phyloP scores from a whole-genome alignment of 371 early-diverging fungal species.

The Mortierella sp. region DNA sequence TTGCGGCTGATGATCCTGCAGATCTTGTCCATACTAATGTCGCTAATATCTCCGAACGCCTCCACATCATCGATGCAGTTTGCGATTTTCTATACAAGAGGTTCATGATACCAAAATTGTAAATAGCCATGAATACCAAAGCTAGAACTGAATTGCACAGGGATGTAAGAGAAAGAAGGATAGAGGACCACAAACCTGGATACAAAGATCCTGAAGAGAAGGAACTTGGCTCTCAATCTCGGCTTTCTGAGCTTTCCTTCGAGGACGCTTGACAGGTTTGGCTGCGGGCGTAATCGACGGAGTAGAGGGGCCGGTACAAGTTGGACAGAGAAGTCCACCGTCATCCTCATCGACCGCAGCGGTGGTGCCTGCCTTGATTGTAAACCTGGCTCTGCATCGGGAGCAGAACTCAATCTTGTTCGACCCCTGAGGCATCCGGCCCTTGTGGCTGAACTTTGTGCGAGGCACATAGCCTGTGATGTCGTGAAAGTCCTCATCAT shows the following conservation, averaged over 20 bases:
- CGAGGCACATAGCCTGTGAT: constrained; percentile 42
- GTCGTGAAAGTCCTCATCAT: constrained; percentile 54
- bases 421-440: constrained; percentile 54
- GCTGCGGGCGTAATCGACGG: constrained; percentile 14
- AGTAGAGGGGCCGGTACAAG: constrained; percentile 56
- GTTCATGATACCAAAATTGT: neutral
- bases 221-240: constrained; percentile 53
- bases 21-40: constrained; percentile 74
- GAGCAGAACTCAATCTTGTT: constrained; percentile 70
- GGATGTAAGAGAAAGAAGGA: neutral
- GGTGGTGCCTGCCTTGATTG: constrained; percentile 50
- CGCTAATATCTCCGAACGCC: constrained; percentile 82
- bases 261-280: constrained; percentile 44
- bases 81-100: constrained; percentile 73
- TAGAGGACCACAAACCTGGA: constrained; percentile 58
- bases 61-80: constrained; percentile 83
- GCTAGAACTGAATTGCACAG: neutral
- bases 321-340: constrained; percentile 60
- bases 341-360: constrained; percentile 32
- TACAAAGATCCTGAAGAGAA: constrained; percentile 74
- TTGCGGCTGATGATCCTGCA: constrained; percentile 84
- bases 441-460: constrained; percentile 57
- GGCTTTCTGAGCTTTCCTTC: constrained; percentile 36
- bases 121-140: neutral
- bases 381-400: constrained; percentile 69